These are phyloP conservation scores for Bacidia gigantensis DNA, from an alignment of 495 filamentous ascomycete species.

Conservation along the genomic window DNA sequence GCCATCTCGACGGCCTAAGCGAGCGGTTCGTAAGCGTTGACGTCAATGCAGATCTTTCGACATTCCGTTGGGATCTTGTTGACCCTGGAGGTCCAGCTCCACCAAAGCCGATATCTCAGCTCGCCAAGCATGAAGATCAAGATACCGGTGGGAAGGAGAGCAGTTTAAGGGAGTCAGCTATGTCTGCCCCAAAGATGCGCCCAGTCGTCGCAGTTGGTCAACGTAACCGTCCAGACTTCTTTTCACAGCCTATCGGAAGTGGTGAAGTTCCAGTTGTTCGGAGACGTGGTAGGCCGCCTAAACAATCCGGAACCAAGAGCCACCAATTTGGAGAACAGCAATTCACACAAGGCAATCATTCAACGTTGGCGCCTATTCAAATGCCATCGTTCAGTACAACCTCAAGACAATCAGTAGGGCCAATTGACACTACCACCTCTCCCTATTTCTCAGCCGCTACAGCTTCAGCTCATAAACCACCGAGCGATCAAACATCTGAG, in stretches of 20 bases:
- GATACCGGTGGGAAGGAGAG: not conserved
- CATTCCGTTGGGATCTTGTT: constrained; percentile 54
- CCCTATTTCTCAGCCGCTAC: not conserved
- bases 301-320: not conserved
- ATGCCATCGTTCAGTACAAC: not conserved
- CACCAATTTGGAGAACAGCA: not conserved
- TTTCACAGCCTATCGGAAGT: not conserved
- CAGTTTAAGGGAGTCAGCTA: not conserved
- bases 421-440: not conserved
- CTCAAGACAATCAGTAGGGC: not conserved
- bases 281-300: not conserved
- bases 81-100: constrained; percentile 32
- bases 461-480: not conserved
- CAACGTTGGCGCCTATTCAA: not conserved
- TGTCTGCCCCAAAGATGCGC: not conserved
- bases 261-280: not conserved
- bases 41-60: constrained; percentile 39
- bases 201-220: not conserved
- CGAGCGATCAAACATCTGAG: not conserved
- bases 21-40: constrained; percentile 29
- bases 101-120: not conserved
- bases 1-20: constrained; percentile 39
- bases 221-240: not conserved
- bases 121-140: constrained; percentile 11
- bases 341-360: not conserved